Conservation (phyloP, 78 protist species). For the Reticulomyxa filosa region DNA sequence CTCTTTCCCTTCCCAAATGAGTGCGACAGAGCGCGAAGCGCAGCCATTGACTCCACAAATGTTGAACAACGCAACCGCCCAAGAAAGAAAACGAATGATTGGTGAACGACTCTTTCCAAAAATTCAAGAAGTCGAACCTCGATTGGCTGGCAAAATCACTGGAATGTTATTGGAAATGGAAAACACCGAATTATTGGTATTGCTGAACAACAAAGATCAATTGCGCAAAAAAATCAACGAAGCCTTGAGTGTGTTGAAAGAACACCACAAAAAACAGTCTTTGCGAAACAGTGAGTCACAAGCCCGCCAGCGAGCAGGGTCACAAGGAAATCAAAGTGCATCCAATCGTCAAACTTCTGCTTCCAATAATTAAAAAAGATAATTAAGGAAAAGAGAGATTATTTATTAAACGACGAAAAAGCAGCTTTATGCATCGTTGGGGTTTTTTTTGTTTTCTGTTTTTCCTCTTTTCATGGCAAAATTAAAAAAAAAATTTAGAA, state of each 20-base stretch:
- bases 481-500: too few relatives aligned
- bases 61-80: conserved; percentile 13
- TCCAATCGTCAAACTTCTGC: too few relatives aligned
- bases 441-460: too few relatives aligned
- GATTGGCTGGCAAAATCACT: conserved; percentile 63
- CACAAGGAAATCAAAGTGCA: too few relatives aligned
- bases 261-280: conserved; percentile 14
- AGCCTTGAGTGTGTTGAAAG: conserved; percentile 38
- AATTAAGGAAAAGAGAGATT: too few relatives aligned
- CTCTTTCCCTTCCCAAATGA: background rate
- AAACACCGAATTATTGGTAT: conserved; percentile 42
- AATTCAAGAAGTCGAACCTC: conserved; percentile 22
- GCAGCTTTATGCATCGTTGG: too few relatives aligned
- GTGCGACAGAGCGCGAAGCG: background rate
- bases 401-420: too few relatives aligned
- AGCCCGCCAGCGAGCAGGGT: too few relatives aligned
- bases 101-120: conserved; percentile 67
- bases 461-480: too few relatives aligned
- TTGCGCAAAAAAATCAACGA: conserved; percentile 41
- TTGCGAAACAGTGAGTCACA: too few relatives aligned
- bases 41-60: conserved; percentile 1
- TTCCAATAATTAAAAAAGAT: too few relatives aligned
- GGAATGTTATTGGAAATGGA: conserved; percentile 81
- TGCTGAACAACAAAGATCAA: conserved; percentile 33
- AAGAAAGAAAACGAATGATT: conserved; percentile 34